Evolutionary conservation across 75 land plant species (phyloP), one percentile per base, ranked within the genome.

Genomic region (Selaginella tamariscina): DNA sequence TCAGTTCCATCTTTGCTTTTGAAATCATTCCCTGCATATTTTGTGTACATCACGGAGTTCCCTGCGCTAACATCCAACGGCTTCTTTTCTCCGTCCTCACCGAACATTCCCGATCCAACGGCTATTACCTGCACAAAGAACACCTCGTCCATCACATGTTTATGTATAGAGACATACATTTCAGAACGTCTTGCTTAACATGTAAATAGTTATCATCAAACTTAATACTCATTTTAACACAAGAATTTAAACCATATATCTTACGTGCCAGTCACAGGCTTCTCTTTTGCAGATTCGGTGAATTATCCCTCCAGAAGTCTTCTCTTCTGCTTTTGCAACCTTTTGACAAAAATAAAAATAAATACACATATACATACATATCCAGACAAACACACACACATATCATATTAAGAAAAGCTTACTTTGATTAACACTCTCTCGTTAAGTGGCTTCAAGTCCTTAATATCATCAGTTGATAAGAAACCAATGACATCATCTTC

Each of bases 401-500:
- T 29, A 66, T 27, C 11, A 27, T 29, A 29, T 11, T n/a, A n/a
- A n/a, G n/a, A n/a, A n/a, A n/a, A n/a, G n/a, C 32, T 30, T 56
- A 85, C 93, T 86, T 86, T 82, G 33, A 88, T 88, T 5, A 88
- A 60, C 31, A 88, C 81, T 29, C 83, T 78, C 67, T 89, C 90
- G 65, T 80, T 74, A 24, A 84, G 73, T 49, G 93, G 94, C 69
- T 89, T 72, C 68, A 89, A 66, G 32, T 89, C 94, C 75, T 84
- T 84, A 28, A 86, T 70, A 69, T 89, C 94, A 68, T 89, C 87
- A 27, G 87, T 82, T 23, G 84, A 80, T 29, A 89, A 86, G 56
- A 86, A 69, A 20, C 94, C 94, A 31, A 84, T 76, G 54, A 89
- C 78, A 74, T 89, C 94, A 71, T 86, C 94, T 66, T 89, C 94